Evolutionary conservation across 768 basidiomycete genomes (phyloP).

Genomic region (Lactarius akahatsu): DNA sequence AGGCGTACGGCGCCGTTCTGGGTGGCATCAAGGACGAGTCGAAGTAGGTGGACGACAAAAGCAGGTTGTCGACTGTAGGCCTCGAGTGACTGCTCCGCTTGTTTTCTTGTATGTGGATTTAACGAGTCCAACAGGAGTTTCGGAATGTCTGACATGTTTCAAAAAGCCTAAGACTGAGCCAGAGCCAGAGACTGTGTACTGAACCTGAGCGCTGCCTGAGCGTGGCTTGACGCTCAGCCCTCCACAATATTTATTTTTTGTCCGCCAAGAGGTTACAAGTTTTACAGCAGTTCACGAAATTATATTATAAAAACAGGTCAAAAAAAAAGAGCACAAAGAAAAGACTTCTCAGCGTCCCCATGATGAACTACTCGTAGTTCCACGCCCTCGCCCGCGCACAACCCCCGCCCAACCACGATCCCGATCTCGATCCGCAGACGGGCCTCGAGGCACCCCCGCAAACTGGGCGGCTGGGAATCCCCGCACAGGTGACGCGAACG

Average conservation of each 20-base stretch:
- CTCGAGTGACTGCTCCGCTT: constrained; percentile 77
- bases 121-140: constrained; percentile 71
- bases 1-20: constrained; percentile 70
- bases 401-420: constrained; percentile 26
- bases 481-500: constrained; percentile 5
- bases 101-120: constrained; percentile 65
- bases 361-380: constrained; percentile 14
- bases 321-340: not conserved
- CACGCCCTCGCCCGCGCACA: constrained; percentile 24
- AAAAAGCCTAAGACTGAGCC: not conserved
- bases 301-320: not conserved
- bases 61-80: constrained; percentile 67
- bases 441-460: constrained; percentile 26
- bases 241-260: too few relatives aligned
- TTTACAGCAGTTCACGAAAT: not conserved
- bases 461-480: constrained; percentile 18
- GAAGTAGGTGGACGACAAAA: constrained; percentile 77
- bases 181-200: too few relatives aligned
- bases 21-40: constrained; percentile 69
- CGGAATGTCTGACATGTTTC: constrained; percentile 64
- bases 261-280: not conserved
- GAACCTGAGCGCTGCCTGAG: too few relatives aligned
- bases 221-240: too few relatives aligned
- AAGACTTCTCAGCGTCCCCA: constrained; percentile 24
- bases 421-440: constrained; percentile 28